These are phyloP conservation scores for Antitrichia curtipendula DNA, from an alignment of 225 moss, liverwort and hornwort genomes.

Conservation along the genomic window DNA sequence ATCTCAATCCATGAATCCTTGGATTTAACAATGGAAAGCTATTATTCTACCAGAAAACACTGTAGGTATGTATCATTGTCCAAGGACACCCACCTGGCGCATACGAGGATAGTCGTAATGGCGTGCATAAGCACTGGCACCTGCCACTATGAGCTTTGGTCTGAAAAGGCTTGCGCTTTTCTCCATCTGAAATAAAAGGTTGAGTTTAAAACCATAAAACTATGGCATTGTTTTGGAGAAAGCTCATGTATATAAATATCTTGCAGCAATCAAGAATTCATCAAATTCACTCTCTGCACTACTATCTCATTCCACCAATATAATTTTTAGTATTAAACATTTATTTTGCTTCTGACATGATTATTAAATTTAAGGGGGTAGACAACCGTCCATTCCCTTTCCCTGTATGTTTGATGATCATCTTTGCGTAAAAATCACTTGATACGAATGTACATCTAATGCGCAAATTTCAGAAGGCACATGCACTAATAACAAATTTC, in stretches of 20 bases:
- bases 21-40: neutral
- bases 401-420: neutral
- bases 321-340: neutral
- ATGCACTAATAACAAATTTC: neutral
- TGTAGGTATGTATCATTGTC: neutral
- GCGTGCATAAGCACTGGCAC: constrained; percentile 91
- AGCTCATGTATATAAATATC: neutral
- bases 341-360: neutral
- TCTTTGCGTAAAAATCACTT: neutral
- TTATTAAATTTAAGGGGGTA: neutral
- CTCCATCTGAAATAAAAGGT: constrained; percentile 51
- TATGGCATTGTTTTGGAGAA: neutral
- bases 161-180: constrained; percentile 66
- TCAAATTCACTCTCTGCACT: neutral
- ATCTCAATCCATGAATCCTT: neutral
- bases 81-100: constrained; percentile 49
- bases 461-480: neutral
- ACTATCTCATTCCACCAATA: neutral
- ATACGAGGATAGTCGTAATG: constrained; percentile 88
- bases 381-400: neutral
- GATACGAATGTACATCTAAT: neutral
- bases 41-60: neutral
- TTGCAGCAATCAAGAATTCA: neutral
- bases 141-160: constrained; percentile 91
- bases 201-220: neutral